phyloP scores from a whole-genome alignment of 768 basidiomycete species.

The Hirschioporus abietinus region DNA sequence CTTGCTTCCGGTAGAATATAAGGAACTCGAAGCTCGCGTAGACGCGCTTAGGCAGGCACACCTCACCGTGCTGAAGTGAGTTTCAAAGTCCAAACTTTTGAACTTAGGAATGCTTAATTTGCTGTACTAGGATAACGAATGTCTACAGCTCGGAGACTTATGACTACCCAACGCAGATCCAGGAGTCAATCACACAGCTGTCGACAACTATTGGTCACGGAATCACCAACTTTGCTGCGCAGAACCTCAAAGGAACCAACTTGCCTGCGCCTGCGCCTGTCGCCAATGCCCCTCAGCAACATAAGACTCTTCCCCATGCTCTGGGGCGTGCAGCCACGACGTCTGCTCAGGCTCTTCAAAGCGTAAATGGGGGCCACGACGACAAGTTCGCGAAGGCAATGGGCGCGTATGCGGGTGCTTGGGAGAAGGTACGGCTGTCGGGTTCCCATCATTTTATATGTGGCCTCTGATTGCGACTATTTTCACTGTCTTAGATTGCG shows the following conservation, averaged over 20 bases:
- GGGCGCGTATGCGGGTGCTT: slow-evolving; percentile 71
- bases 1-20: slow-evolving; percentile 70
- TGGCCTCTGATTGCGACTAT: slow-evolving; percentile 2
- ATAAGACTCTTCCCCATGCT: slow-evolving; percentile 97
- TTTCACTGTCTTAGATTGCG: slow-evolving; percentile 39
- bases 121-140: slow-evolving; percentile 60
- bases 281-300: slow-evolving; percentile 53
- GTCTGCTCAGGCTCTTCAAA: slow-evolving; percentile 47
- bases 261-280: slow-evolving; percentile 69
- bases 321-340: slow-evolving; percentile 73
- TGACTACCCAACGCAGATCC: slow-evolving; percentile 86
- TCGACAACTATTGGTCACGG: slow-evolving; percentile 66
- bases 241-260: slow-evolving; percentile 84
- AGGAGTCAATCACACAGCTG: slow-evolving; percentile 73
- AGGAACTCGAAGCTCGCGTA: slow-evolving; percentile 89
- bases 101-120: slow-evolving; percentile 5
- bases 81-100: slow-evolving; percentile 10
- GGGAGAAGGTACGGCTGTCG: slow-evolving; percentile 53
- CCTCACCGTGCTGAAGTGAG: slow-evolving; percentile 70
- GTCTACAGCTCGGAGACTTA: slow-evolving; percentile 87
- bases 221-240: slow-evolving; percentile 79
- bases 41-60: slow-evolving; percentile 86
- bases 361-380: slow-evolving; percentile 41
- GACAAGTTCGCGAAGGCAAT: slow-evolving; percentile 78
- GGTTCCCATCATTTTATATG: background rate